phyloP scores from a whole-genome alignment of 768 basidiomycete species.

The Auricularia auricula-judae region DNA sequence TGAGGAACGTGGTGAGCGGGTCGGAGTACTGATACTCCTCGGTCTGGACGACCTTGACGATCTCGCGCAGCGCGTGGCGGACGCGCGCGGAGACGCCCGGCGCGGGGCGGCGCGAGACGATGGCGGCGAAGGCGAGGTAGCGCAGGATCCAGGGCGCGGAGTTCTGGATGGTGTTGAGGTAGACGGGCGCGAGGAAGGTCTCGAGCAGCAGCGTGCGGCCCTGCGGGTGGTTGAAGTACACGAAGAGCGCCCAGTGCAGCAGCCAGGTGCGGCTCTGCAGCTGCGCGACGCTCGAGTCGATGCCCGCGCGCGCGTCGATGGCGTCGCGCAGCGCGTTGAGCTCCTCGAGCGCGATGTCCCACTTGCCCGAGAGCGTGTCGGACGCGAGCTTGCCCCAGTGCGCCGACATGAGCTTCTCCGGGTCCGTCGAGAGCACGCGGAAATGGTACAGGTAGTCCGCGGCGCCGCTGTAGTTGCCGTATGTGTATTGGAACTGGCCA shows the following conservation, averaged over 20 bases:
- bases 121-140: slow-evolving; percentile 86
- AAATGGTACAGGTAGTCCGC: slow-evolving; percentile 99
- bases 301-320: slow-evolving; percentile 68
- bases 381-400: slow-evolving; percentile 99
- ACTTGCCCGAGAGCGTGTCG: slow-evolving; percentile 88
- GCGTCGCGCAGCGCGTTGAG: slow-evolving; percentile 89
- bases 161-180: slow-evolving; percentile 98
- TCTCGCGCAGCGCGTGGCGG: slow-evolving; percentile 78
- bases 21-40: slow-evolving; percentile 96
- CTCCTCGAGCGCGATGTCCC: slow-evolving; percentile 92
- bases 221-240: slow-evolving; percentile 94
- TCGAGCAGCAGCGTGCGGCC: slow-evolving; percentile 89
- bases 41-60: slow-evolving; percentile 87
- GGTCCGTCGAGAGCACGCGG: slow-evolving; percentile 90
- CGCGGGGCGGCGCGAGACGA: slow-evolving; percentile 74
- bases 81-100: slow-evolving; percentile 44
- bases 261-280: slow-evolving; percentile 94
- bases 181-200: slow-evolving; percentile 90
- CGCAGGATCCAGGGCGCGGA: slow-evolving; percentile 90
- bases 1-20: slow-evolving; percentile 86
- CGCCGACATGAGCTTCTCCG: slow-evolving; percentile 87
- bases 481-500: slow-evolving; percentile 98
- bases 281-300: slow-evolving; percentile 58
- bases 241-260: slow-evolving; percentile 95
- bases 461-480: slow-evolving; percentile 92